Base-by-base conservation (phyloP, 163 green algal genomes). In the Coccomyxa subellipsoidea region DNA sequence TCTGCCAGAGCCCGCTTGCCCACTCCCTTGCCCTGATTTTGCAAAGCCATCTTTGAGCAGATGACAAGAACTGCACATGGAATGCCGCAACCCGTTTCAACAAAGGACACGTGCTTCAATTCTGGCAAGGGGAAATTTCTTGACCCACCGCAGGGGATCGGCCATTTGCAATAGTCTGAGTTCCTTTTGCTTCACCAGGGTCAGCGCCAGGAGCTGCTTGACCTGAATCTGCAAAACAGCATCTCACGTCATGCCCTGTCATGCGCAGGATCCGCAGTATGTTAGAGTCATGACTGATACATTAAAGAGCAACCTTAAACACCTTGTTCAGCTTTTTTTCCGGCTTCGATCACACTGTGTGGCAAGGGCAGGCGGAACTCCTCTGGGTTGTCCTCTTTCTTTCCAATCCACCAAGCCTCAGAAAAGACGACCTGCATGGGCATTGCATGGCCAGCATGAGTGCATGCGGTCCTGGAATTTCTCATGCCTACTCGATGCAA, bases 351-450 rank as follows among this genome's bases (percentile, higher is more conserved):
- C 29, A 87, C 40, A 5, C 38, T 75, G 34, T 76, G 32, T 0
- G 94, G 94, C 88, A 97, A 87, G n/a, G 91, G 90, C 85, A 97
- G 86, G 40, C 76, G 76, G 47, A 76, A 31, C 87, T 96, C 93
- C 47, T 94, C 84, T 9, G 95, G 92, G 83, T 97, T 97, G n/a
- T 94, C 91, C 75, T 93, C 92, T 9, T 87, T 77, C 9, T 32
- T 92, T 47, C 94, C 93, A 7, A 98, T 71, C 95, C 95, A 98
- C 79, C 80, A 88, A 31, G 85, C 87, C 79, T 96, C 87, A 7
- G 87, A 90, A 69, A 98, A 98, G 15, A 98, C 90, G 40, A 98
- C 87, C 92, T 96, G 88, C 23, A 80, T 21, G 66, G 18, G 15
- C 76, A 80, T 38, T 77, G 47, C 53, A 76, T 29, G 75, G 77